Conservation (phyloP, 352 stramenopile genomes). For the Pythium chondricola region DNA sequence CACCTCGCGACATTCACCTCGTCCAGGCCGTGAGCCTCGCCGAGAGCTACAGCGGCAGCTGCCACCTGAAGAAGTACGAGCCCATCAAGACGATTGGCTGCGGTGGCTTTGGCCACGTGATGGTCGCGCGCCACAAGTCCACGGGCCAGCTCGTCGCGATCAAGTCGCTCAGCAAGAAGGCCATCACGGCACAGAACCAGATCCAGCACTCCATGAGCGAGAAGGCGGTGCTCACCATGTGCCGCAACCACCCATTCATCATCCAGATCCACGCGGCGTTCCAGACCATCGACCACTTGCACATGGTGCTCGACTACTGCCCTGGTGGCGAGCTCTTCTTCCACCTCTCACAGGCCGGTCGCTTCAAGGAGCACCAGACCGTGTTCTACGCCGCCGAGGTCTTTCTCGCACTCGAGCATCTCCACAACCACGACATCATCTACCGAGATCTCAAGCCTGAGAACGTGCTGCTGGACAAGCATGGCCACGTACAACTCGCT, state of each 20-base stretch:
- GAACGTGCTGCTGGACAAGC: conserved; percentile 85
- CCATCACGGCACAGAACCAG: conserved; percentile 72
- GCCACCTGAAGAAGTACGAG: conserved; percentile 70
- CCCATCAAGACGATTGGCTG: conserved; percentile 76
- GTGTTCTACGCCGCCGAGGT: conserved; percentile 88
- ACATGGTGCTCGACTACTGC: conserved; percentile 73
- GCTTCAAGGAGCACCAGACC: conserved; percentile 72
- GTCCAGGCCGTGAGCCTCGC: conserved; percentile 69
- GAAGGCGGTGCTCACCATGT: conserved; percentile 84
- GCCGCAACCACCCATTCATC: conserved; percentile 88
- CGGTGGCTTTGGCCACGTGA: conserved; percentile 84
- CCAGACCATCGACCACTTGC: conserved; percentile 76
- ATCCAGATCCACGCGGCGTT: conserved; percentile 86
- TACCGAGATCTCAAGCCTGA: conserved; percentile 90
- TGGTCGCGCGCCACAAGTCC: conserved; percentile 56
- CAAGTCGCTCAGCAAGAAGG: conserved; percentile 81
- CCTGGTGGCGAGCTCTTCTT: conserved; percentile 81
- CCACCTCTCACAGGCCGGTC: conserved; percentile 67
- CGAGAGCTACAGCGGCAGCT: conserved; percentile 77
- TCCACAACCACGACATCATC: conserved; percentile 71
- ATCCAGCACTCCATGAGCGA: conserved; percentile 83
- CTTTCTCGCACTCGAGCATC: conserved; percentile 68
- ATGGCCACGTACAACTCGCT: conserved; percentile 83
- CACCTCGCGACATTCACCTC: conserved; percentile 35
- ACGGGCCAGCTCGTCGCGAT: conserved; percentile 66